phyloP scores from a whole-genome alignment of 2,329 filamentous ascomycete genomes.

The Ophiostoma quercus region DNA sequence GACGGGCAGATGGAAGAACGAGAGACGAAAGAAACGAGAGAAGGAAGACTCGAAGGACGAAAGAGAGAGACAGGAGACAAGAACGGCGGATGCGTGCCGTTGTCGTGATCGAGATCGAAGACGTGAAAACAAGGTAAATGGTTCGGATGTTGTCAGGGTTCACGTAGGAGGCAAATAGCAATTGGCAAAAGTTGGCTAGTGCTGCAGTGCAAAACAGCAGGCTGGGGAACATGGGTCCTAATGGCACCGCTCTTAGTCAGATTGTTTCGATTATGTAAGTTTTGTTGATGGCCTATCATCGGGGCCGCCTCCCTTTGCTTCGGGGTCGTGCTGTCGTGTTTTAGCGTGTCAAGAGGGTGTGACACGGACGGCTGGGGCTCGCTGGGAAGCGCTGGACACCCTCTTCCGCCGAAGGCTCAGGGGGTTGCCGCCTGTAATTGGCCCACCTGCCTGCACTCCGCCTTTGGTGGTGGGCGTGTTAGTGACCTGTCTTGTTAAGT shows the following conservation, averaged over 20 bases:
- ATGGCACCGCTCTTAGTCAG: neutral
- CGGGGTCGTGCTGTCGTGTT: neutral
- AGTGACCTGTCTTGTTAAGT: neutral
- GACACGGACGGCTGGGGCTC: neutral
- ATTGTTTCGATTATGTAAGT: neutral
- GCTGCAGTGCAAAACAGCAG: slow-evolving; percentile 1
- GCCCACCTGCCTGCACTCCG: neutral
- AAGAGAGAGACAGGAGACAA: neutral
- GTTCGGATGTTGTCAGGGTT: neutral
- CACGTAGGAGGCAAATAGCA: neutral
- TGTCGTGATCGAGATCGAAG: neutral
- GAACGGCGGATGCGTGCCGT: neutral
- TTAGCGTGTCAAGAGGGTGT: slow-evolving; percentile 6
- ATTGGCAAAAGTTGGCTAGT: slow-evolving; percentile 4
- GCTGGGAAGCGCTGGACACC: neutral
- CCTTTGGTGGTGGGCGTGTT: neutral
- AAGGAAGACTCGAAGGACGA: neutral
- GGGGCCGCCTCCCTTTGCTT: neutral
- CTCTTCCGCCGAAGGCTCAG: neutral
- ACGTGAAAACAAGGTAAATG: neutral
- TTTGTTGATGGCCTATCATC: neutral
- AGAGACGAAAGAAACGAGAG: neutral
- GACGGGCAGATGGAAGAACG: neutral
- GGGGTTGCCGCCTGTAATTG: neutral
- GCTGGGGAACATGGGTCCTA: neutral